These are phyloP conservation scores for Annulohypoxylon stygium DNA, from an alignment of 495 filamentous ascomycete species.

Conservation along the genomic window DNA sequence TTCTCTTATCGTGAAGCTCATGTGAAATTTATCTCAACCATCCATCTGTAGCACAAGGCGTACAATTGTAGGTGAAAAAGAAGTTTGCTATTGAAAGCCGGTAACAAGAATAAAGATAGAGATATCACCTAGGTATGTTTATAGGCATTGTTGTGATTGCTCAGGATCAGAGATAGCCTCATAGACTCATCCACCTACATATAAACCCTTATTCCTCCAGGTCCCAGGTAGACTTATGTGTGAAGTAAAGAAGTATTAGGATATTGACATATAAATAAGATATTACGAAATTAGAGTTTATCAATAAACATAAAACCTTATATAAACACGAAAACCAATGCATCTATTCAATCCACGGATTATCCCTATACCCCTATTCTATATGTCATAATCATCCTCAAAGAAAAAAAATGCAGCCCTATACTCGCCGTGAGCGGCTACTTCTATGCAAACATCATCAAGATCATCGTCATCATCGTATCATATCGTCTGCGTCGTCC, in stretches of 20 bases:
- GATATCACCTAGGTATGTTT: too few relatives aligned
- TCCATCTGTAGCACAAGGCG: too few relatives aligned
- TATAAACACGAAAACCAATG: constrained; percentile 14
- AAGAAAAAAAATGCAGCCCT: constrained; percentile 20
- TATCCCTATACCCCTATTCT: constrained; percentile 27
- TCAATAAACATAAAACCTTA: neutral
- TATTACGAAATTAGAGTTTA: neutral
- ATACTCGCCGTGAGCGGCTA: constrained; percentile 26
- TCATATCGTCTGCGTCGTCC: constrained; percentile 42
- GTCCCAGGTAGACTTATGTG: neutral
- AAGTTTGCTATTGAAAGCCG: too few relatives aligned
- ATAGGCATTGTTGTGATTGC: too few relatives aligned
- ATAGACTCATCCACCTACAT: too few relatives aligned
- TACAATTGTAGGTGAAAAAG: too few relatives aligned
- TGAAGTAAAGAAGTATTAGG: neutral
- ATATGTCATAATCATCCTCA: constrained; percentile 31
- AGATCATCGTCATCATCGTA: constrained; percentile 23
- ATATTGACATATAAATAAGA: neutral
- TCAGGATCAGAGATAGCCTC: too few relatives aligned
- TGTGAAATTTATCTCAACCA: too few relatives aligned
- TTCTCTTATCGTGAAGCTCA: too few relatives aligned
- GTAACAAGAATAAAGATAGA: too few relatives aligned
- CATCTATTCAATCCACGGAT: constrained; percentile 27
- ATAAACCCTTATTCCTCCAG: neutral
- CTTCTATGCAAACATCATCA: constrained; percentile 41